Evolutionary conservation across 179 eudicot species (phyloP).

Genomic region (Silene coronaria): DNA sequence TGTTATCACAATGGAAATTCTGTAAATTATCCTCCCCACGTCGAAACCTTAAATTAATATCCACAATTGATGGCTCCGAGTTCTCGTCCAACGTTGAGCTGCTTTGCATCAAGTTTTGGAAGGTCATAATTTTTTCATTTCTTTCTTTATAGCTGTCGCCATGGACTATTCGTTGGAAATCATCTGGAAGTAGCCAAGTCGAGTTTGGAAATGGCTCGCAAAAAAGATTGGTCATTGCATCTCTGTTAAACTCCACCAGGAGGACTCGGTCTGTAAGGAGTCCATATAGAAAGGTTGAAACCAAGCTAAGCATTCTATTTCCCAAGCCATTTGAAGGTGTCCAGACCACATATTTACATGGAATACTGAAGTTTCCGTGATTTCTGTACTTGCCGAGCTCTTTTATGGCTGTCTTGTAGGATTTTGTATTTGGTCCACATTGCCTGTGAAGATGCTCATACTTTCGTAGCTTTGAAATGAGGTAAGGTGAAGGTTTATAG

Average conservation of each 20-base stretch:
- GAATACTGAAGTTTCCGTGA: not conserved
- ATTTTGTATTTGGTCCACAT: not conserved
- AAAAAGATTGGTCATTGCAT: not conserved
- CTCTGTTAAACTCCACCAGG: not conserved
- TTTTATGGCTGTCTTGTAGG: conserved; percentile 6
- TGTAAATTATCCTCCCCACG: not conserved
- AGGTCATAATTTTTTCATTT: not conserved
- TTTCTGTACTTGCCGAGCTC: not conserved
- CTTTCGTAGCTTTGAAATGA: not conserved
- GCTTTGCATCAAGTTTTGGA: not conserved
- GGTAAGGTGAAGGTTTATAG: not conserved
- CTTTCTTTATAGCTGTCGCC: not conserved
- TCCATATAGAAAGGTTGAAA: not conserved
- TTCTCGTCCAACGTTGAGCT: not conserved
- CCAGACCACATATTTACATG: not conserved
- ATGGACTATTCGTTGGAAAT: not conserved
- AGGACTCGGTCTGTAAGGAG: conserved; percentile 1
- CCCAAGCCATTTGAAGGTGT: not conserved
- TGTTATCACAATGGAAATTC: not conserved
- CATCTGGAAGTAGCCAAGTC: not conserved
- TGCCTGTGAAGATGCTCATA: not conserved
- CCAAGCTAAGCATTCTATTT: not conserved
- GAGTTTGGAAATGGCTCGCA: conserved; percentile 5
- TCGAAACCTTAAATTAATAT: not conserved
- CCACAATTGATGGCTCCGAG: not conserved